Base-by-base conservation (phyloP, 805 yeast genomes). In the Saturnispora ahearnii region DNA sequence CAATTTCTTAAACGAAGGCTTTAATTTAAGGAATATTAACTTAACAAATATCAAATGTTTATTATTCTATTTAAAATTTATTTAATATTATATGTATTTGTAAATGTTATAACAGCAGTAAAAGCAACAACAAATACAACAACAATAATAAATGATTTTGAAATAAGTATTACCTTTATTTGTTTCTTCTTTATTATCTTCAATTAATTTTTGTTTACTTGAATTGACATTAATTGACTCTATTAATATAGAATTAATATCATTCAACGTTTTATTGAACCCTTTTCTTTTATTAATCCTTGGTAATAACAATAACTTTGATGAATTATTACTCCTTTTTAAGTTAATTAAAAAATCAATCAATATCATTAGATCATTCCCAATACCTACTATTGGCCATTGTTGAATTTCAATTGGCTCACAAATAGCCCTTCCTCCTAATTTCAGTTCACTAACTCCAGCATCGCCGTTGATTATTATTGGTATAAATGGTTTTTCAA, bases 311-410 rank as follows among this genome's bases (percentile, higher is more conserved):
- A 36, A 36, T 18, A 30, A 8, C n/a, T 26, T 24, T 7, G 32
- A 37, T 30, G 36, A 29, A 29, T 21, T 26, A 24, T 38, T 33
- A 28, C 11, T 24, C 26, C 22, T 7, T 32, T 40, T 40, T 6
- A 40, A 26, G 28, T 59, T 60, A 5, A 59, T 56, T 8, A 67
- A 56, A 36, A 65, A 63, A 47, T 66, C 64, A 46, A 67, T 64
- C 47, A 67, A 54, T 1, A 51, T 51, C 56, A 66, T 60, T 34
- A 68, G 51, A 45, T 67, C 68, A 50, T 63, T 64, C 8, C 36
- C 50, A 38, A 61, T 51, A 36, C 40, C 40, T 12, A 36, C 7
- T n/a, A 36, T 6, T 4, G 63, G 46, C 1, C 66, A 57, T 33
- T 55, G 29, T 8, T 28, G 53, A 42, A 67, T 47, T 32, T 41